Conservation (phyloP, 1,139 yeast genomes). For the Scheffersomyces stambukii region DNA sequence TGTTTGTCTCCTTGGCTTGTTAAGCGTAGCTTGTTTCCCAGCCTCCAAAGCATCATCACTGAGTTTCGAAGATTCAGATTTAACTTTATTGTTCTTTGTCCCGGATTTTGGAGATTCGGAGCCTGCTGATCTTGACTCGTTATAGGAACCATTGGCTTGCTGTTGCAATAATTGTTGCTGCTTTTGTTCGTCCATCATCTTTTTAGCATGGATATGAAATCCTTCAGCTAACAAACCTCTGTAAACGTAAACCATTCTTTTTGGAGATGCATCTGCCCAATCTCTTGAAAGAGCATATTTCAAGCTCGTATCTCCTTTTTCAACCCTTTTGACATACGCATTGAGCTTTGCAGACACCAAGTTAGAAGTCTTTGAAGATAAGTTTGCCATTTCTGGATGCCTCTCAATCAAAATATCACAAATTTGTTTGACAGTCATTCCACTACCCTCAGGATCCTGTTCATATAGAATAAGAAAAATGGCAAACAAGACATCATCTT, state of each 20-base stretch:
- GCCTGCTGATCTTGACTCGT: constrained; percentile 2
- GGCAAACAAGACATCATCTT: constrained; percentile 72
- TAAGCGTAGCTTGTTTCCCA: constrained; percentile 19
- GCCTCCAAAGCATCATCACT: constrained; percentile 19
- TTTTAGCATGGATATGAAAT: constrained; percentile 64
- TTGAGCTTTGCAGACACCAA: constrained; percentile 76
- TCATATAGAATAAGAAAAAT: constrained; percentile 69
- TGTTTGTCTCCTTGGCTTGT: constrained; percentile 44
- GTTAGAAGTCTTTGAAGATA: constrained; percentile 77
- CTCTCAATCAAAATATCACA: constrained; percentile 69
- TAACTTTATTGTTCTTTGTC: background rate
- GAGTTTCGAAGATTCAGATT: constrained; percentile 4
- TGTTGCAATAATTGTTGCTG: constrained; percentile 7
- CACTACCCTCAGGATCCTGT: constrained; percentile 61
- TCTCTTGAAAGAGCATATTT: constrained; percentile 74
- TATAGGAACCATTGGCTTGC: background rate
- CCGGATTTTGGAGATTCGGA: constrained; percentile 9
- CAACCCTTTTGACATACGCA: constrained; percentile 80
- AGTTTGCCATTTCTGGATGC: constrained; percentile 78
- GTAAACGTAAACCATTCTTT: constrained; percentile 82
- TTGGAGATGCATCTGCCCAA: constrained; percentile 87
- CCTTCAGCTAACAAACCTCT: constrained; percentile 72
- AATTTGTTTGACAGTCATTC: constrained; percentile 82
- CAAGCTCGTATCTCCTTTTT: constrained; percentile 69
- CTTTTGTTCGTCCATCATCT: constrained; percentile 42